Evolutionary conservation across 2,329 filamentous ascomycete genomes (phyloP), one percentile per base, ranked within the genome.

Genomic region (Myriosclerotinia scirpicola): DNA sequence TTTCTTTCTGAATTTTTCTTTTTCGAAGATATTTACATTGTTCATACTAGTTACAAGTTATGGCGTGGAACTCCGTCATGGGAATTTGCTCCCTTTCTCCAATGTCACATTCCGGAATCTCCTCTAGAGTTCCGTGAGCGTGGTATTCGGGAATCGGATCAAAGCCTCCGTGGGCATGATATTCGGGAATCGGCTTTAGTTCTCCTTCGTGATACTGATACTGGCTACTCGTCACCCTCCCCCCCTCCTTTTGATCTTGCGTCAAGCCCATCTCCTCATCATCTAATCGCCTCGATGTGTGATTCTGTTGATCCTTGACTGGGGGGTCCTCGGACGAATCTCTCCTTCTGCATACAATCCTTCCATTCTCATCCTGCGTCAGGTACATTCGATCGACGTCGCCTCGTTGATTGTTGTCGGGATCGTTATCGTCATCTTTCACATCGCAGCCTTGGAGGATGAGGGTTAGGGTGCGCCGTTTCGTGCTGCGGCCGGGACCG

Each of bases 241-340:
- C 15, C 34, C n/a, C 15, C 17, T 12, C 44, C 30, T 38, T 61
- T 61, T 50, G n/a, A n/a, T 40, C 44, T 44, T 50, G 44, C 12
- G 58, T 61, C 58, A 61, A 50, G 9, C 58, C n/a, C 22, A 61
- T 61, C 46, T 61, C 58, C 30, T 61, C 58, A 14, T 61, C 58
- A 1, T 61, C 58, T 6, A 61, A 11, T 11, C 34, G 50, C 17
- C 14, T 38, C 3, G 8, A 2, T 17, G 14, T 5, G 8, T 34
- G 44, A 22, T 12, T 40, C 1, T 61, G n/a, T 12, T 40, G 30
- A 26, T 50, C 17, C 30, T 17, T 34, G 2, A 20, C 15, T 17
- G n/a, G 20, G 17, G 17, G 44, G 0, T 22, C 42, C 30, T 14
- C 44, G 3, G 30, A 34, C 30, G 30, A 12, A 11, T 58, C 55